phyloP scores from a whole-genome alignment of 495 filamentous ascomycete genomes.

The Penicillium ochrochloron region DNA sequence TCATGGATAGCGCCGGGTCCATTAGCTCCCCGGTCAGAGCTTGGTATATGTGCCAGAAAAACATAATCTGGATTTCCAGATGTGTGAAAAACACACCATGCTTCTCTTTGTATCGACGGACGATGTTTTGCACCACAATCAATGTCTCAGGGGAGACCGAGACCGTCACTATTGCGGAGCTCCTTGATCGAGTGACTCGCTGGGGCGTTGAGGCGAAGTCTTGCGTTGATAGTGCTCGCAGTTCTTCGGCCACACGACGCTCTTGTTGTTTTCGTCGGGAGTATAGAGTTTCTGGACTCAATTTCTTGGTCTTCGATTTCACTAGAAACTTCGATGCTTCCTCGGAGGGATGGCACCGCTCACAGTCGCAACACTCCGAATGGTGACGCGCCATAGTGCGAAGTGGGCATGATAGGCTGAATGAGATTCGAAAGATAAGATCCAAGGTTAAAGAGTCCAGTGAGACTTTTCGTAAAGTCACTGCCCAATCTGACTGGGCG shows the following conservation, averaged over 20 bases:
- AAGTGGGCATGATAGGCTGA: neutral
- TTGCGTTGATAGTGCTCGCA: neutral
- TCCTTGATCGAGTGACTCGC: neutral
- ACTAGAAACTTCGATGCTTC: neutral
- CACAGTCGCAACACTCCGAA: neutral
- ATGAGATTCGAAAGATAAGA: neutral
- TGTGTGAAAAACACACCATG: neutral
- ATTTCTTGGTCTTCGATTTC: neutral
- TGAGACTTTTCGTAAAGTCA: neutral
- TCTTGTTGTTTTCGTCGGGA: neutral
- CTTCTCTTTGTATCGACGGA: neutral
- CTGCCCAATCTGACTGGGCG: neutral
- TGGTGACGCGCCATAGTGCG: neutral
- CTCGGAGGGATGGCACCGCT: neutral
- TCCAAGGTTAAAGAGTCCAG: neutral
- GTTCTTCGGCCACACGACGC: conserved; percentile 1
- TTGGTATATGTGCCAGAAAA: conserved; percentile 2
- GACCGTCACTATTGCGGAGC: neutral
- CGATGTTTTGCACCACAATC: neutral
- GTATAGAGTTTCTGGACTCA: neutral
- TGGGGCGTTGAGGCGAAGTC: neutral
- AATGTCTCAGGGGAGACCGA: neutral
- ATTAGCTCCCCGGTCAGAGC: neutral
- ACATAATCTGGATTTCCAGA: conserved; percentile 3
- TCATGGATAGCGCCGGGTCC: neutral